Base-by-base conservation (phyloP, 257 asterid species). In the Rehmannia glutinosa region DNA sequence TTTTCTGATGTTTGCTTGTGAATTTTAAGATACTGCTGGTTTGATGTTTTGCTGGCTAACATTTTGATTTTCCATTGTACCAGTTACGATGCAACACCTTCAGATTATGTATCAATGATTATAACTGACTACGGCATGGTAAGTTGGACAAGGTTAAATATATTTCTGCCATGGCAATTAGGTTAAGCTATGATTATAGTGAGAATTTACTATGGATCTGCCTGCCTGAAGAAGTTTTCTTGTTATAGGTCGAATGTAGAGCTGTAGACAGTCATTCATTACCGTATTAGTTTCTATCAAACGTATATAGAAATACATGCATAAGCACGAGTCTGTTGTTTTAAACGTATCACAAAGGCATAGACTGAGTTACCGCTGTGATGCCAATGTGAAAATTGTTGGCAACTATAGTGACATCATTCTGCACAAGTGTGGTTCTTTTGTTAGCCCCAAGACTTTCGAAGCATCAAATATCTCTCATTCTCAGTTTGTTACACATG, bases 61-160 rank as follows among this genome's bases (percentile, higher is more conserved):
- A 46, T 32, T 71, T 50, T 74, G 28, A 45, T 63, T 53, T 59
- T 73, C 54, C 43, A 39, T 69, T 69, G 58, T 70, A 28, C 75
- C 90, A 87, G 98, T 46, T 91, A 91, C 9, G 98, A 91, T 70
- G 93, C 82, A 56, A 91, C 96, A 9, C 96, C 98, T 35, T 78
- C 96, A 35, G 96, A 89, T 70, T 91, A 85, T 80, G 81, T 91
- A 38, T 91, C 96, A 41, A 72, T 87, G 96, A 85, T 91, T 62
- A 84, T 91, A 73, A 83, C 94, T 8, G 98, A 91, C 75, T 87
- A 85, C 75, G 98, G 98, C 80, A 85, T 87, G 98, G 96, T 91
- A 79, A 78, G 98, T 75, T 53, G 24, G 54, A 58, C 35, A 38
- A 30, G 17, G 52, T 69, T 64, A 42, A 53, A 50, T 17, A 17